These are phyloP conservation scores for Paramecium biaurelia DNA, from an alignment of 73 alveolate genomes.

Conservation along the genomic window DNA sequence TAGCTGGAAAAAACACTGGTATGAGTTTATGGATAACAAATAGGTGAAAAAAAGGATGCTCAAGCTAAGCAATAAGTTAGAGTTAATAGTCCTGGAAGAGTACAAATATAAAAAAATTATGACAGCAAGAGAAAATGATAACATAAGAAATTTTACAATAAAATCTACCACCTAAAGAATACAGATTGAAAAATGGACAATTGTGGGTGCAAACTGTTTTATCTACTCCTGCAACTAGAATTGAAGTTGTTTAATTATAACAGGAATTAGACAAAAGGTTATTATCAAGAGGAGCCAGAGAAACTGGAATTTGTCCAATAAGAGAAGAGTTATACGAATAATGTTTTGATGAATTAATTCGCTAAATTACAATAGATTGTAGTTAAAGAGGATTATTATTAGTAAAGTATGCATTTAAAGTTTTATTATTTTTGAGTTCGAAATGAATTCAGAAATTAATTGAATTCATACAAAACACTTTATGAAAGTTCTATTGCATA, in stretches of 20 bases:
- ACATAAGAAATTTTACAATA: conserved; percentile 60
- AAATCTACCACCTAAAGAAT: conserved; percentile 82
- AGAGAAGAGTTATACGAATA: conserved; percentile 82
- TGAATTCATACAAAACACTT: conserved; percentile 90
- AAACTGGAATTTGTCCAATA: conserved; percentile 85
- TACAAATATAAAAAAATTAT: neutral
- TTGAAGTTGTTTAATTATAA: conserved; percentile 76
- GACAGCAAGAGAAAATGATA: conserved; percentile 56
- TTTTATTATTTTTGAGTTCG: conserved; percentile 23
- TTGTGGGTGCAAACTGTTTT: conserved; percentile 81
- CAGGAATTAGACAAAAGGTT: conserved; percentile 73
- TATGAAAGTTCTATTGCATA: conserved; percentile 98
- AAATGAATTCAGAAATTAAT: conserved; percentile 56
- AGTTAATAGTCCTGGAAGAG: conserved; percentile 34
- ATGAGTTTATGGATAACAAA: neutral
- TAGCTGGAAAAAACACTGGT: conserved; percentile 79
- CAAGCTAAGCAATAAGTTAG: neutral
- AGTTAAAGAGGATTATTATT: conserved; percentile 66
- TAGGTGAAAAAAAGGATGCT: neutral
- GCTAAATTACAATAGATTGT: conserved; percentile 71
- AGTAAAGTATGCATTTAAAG: conserved; percentile 8
- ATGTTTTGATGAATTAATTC: conserved; percentile 83
- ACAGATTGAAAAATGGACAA: conserved; percentile 74
- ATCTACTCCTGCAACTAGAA: conserved; percentile 85
- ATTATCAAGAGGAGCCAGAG: conserved; percentile 74